Evolutionary conservation across 257 asterid genomes (phyloP).

Genomic region (Anisodus tanguticus): DNA sequence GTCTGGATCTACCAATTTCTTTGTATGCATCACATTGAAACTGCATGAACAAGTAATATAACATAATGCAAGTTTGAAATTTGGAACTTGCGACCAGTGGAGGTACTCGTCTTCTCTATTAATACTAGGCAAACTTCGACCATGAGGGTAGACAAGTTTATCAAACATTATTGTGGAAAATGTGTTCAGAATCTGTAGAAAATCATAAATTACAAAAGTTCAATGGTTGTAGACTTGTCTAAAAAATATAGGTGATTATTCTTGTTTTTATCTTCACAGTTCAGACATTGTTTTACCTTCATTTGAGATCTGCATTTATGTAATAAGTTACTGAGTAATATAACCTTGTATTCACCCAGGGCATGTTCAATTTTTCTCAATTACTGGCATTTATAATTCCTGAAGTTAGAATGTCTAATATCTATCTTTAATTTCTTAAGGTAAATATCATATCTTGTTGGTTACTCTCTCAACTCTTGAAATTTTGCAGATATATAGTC

Average conservation of each 20-base stretch:
- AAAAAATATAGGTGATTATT: neutral
- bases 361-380: neutral
- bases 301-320: neutral
- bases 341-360: neutral
- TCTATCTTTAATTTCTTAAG: neutral
- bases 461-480: neutral
- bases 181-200: neutral
- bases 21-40: neutral
- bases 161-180: neutral
- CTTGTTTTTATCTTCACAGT: slow-evolving; percentile 13
- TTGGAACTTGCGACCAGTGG: neutral
- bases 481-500: slow-evolving; percentile 28
- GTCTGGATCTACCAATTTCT: neutral
- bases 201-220: neutral
- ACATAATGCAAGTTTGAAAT: neutral
- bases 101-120: neutral
- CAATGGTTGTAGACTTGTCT: neutral
- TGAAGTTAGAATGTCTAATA: neutral
- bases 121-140: neutral
- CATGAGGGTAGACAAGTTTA: neutral
- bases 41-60: neutral
- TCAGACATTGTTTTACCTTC: slow-evolving; percentile 15
- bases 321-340: neutral
- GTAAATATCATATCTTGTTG: no score
- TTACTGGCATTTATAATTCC: neutral